Evolutionary conservation across 805 yeast species (phyloP), one percentile per base, ranked within the genome.

Genomic region (Jamesozyma gamospora): DNA sequence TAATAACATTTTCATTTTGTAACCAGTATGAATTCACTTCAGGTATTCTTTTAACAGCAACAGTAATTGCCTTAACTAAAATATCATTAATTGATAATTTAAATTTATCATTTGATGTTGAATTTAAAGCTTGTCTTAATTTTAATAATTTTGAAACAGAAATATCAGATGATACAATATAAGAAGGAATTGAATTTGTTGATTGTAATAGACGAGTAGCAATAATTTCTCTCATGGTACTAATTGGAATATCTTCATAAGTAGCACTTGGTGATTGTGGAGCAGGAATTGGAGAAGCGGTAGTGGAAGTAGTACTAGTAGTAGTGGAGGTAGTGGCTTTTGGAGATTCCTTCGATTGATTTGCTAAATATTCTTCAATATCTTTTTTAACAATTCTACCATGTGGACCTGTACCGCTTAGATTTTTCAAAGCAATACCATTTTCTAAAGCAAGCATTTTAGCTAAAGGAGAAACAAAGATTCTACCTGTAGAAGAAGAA

Each of bases 351-450:
- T 21, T 21, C 8, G 8, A 21, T 30, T 28, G 30, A 16, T 30
- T 34, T 31, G 46, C 41, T 64, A 75, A 69, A 69, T 67, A 75
- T 54, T 69, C 68, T 67, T 90, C 96, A 49, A 92, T 82, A 62
- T 92, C 98, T 55, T 77, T 77, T 57, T 88, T 92, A 49, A 84
- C 72, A 61, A 92, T 85, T 71, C 98, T 84, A 52, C 97, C 97
- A 56, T 73, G 72, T 60, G 97, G 97, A 52, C 98, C 98, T 33
- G 95, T 66, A 58, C 97, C 97, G 64, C 77, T 77, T 58, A 92
- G 70, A 54, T 76, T 76, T 69, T 82, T 85, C 57, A 90, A 75
- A 33, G 94, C 73, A 56, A 90, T 71, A 55, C 97, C 98, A 64
- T 80, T 76, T 64, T 90, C 96, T 50, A 88, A 71, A 44, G 98